Evolutionary conservation across 805 yeast genomes (phyloP).

Genomic region (Ogataea neopini): DNA sequence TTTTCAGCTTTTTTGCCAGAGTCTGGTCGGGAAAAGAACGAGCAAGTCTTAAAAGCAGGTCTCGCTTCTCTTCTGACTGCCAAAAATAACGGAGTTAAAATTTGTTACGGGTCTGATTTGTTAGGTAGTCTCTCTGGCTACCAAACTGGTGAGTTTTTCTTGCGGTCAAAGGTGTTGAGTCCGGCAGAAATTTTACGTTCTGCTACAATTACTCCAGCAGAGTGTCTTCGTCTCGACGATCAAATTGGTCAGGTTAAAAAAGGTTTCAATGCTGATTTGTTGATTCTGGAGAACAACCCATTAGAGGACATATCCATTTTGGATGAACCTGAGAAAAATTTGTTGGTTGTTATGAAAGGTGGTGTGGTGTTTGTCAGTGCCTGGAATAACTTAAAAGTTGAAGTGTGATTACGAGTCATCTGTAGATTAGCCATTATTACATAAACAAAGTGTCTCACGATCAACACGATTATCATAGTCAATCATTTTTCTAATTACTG

Average conservation of each 20-base stretch:
- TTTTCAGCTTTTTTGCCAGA: slow-evolving; percentile 24
- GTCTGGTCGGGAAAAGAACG: slow-evolving; percentile 22
- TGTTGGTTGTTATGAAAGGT: slow-evolving; percentile 28
- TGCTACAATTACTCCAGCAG: slow-evolving; percentile 33
- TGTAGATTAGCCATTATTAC: not conserved
- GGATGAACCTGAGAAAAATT: slow-evolving; percentile 30
- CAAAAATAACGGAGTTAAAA: slow-evolving; percentile 25
- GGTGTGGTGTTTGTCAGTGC: slow-evolving; percentile 25
- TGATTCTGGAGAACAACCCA: slow-evolving; percentile 29
- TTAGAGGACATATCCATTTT: slow-evolving; percentile 27
- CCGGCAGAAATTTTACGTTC: slow-evolving; percentile 30
- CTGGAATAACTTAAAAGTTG: not conserved
- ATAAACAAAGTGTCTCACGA: too few relatives aligned
- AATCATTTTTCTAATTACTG: too few relatives aligned
- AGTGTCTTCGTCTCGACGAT: slow-evolving; percentile 19
- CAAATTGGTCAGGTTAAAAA: slow-evolving; percentile 30
- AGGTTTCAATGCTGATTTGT: slow-evolving; percentile 31
- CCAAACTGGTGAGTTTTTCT: slow-evolving; percentile 31
- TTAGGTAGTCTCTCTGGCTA: slow-evolving; percentile 29
- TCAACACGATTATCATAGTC: too few relatives aligned
- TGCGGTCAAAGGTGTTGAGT: slow-evolving; percentile 27
- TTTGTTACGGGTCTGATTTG: slow-evolving; percentile 33
- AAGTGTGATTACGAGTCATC: not conserved
- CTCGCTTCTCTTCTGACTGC: slow-evolving; percentile 25
- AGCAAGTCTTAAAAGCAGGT: slow-evolving; percentile 26